These are phyloP conservation scores for Tricholoma terreum DNA, from an alignment of 768 basidiomycete species.

Conservation along the genomic window DNA sequence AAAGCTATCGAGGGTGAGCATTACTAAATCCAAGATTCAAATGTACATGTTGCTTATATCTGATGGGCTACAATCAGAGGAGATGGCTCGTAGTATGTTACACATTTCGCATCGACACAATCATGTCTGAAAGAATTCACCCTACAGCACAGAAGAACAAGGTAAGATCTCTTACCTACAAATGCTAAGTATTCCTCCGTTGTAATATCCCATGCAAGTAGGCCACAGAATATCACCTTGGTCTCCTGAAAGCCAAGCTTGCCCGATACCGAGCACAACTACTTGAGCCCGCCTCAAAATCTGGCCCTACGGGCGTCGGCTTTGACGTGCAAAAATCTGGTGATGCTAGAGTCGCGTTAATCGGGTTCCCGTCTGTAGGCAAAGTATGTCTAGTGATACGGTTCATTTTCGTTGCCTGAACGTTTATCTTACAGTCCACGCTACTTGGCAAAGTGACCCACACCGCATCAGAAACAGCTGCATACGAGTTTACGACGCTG, in stretches of 20 bases:
- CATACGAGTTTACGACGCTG: slow-evolving; percentile 94
- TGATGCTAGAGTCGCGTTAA: slow-evolving; percentile 87
- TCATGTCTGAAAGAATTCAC: slow-evolving; percentile 3
- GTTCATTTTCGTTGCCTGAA: neutral
- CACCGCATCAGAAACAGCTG: slow-evolving; percentile 84
- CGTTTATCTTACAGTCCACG: slow-evolving; percentile 60
- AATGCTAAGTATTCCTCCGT: slow-evolving; percentile 1
- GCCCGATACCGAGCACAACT: slow-evolving; percentile 94
- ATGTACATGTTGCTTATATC: neutral
- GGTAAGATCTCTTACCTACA: slow-evolving; percentile 37
- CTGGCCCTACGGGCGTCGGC: slow-evolving; percentile 74
- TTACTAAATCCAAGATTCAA: neutral
- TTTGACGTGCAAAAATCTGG: slow-evolving; percentile 84
- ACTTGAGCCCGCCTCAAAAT: slow-evolving; percentile 87
- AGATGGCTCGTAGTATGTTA: slow-evolving; percentile 92
- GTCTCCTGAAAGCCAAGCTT: slow-evolving; percentile 90
- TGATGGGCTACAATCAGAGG: slow-evolving; percentile 50
- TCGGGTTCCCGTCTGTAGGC: slow-evolving; percentile 96
- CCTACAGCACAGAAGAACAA: slow-evolving; percentile 90
- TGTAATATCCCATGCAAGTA: slow-evolving; percentile 31
- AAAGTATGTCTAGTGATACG: slow-evolving; percentile 43
- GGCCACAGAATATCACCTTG: slow-evolving; percentile 94
- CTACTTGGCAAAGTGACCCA: slow-evolving; percentile 89
- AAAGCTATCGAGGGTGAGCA: slow-evolving; percentile 91
- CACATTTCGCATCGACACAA: neutral